These are phyloP conservation scores for Silene latifolia DNA, from an alignment of 148 eudicot genomes.

Conservation along the genomic window DNA sequence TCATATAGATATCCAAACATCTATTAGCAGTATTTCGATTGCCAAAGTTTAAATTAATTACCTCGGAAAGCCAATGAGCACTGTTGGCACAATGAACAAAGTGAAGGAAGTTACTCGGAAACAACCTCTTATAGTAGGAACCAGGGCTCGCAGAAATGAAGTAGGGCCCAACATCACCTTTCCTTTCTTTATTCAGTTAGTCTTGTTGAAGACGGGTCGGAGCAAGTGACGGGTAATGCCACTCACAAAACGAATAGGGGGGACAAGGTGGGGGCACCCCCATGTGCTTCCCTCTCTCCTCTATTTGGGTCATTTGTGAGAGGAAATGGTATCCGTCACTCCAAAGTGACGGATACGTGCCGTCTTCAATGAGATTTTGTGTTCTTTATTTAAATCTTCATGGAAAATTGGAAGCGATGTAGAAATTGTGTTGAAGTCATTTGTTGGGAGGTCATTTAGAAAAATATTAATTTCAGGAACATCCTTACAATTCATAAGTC, in stretches of 20 bases:
- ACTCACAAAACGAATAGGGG: no score
- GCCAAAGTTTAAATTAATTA: background rate
- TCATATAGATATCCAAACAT: no score
- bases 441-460: conserved; percentile 46
- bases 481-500: background rate
- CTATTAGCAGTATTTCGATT: background rate
- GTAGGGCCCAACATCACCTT: conserved; percentile 19
- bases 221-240: no score
- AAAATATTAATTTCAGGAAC: conserved; percentile 24
- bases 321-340: no score
- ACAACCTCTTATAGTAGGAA: conserved; percentile 45
- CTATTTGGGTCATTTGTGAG: no score
- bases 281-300: no score
- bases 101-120: conserved; percentile 35
- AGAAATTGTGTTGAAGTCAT: conserved; percentile 44
- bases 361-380: no score
- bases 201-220: no score
- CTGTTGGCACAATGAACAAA: conserved; percentile 45
- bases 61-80: conserved; percentile 57
- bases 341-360: no score
- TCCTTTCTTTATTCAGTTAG: no score
- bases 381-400: background rate
- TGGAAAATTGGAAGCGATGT: conserved; percentile 15
- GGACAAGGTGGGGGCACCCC: no score
- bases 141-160: conserved; percentile 39